Evolutionary conservation across 495 filamentous ascomycete species (phyloP), one percentile per base, ranked within the genome.

Genomic region (Immersiella caudata): DNA sequence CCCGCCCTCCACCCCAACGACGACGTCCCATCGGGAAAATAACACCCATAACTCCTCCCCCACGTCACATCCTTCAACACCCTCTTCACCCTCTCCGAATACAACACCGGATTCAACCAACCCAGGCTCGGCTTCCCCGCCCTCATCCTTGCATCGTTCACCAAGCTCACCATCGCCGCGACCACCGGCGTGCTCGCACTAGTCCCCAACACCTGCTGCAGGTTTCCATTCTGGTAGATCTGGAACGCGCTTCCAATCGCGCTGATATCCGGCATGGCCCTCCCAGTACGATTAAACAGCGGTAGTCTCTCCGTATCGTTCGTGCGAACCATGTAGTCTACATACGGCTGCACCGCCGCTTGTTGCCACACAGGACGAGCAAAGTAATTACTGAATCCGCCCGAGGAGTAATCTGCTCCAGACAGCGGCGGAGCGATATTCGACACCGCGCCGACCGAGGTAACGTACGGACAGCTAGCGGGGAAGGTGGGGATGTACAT

Each of bases 391-490:
- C 87, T 89, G 76, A 96, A 94, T 0, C 92, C 91, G 9, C 89
- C 92, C 0, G 84, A 83, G 35, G 86, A 87, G 68, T 86, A 90
- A 25, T 67, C 71, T 40, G 87, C 82, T 14, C 84, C 89, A 24
- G 75, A 82, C 52, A 89, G 79, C 20, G 88, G 87, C 7, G 87
- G 83, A 2, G 78, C 72, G 0, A 83, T 80, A 20, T 82, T 79
- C n/a, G 79, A 78, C 0, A 89, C 92, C 5, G 88, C 91, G 14
- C 92, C 92, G 9, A 95, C 90, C 0, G 87, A 79, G 0, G 92
- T 96, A 5, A 95, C 88, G 71, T 88, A 95, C 0, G 93, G 93
- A 69, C 93, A 96, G n/a, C 85, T 82, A 0, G 89, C 89, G 0
- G 92, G 93, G 75, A 92, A 95, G 6, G 79, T 84, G 8, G 91